Conservation (phyloP, 2,329 filamentous ascomycete genomes). For the Xylaria digitata region DNA sequence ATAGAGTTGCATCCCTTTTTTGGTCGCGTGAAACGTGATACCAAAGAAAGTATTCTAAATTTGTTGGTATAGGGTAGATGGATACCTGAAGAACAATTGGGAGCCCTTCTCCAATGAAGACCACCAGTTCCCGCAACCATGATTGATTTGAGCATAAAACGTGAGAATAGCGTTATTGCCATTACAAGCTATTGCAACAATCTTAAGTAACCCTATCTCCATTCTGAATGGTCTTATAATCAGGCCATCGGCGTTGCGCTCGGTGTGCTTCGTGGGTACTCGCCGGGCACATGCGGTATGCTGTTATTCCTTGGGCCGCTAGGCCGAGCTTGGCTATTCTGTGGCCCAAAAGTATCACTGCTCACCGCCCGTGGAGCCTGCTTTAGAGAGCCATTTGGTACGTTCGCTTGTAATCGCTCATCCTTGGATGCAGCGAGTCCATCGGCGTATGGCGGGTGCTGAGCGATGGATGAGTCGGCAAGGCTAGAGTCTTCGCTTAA, state of each 20-base stretch:
- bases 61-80: background rate
- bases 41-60: background rate
- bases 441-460: slow-evolving; percentile 1
- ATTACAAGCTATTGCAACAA: background rate
- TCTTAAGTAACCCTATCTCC: background rate
- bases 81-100: background rate
- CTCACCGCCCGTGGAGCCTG: slow-evolving; percentile 29
- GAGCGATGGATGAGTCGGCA: slow-evolving; percentile 33
- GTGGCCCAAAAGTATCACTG: slow-evolving; percentile 29
- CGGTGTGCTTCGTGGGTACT: slow-evolving; percentile 44
- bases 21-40: background rate
- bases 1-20: background rate
- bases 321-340: slow-evolving; percentile 38
- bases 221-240: background rate
- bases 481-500: slow-evolving; percentile 42
- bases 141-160: background rate
- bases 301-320: slow-evolving; percentile 42
- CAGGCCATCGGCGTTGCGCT: slow-evolving; percentile 24
- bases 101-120: background rate
- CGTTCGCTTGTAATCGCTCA: slow-evolving; percentile 15
- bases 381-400: slow-evolving; percentile 40
- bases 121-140: background rate
- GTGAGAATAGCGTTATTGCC: background rate
- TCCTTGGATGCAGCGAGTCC: slow-evolving; percentile 7
- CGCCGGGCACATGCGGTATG: slow-evolving; percentile 48